Evolutionary conservation across 2,329 filamentous ascomycete species (phyloP), one percentile per base, ranked within the genome.

Genomic region (Aspergillus spinulosporus): DNA sequence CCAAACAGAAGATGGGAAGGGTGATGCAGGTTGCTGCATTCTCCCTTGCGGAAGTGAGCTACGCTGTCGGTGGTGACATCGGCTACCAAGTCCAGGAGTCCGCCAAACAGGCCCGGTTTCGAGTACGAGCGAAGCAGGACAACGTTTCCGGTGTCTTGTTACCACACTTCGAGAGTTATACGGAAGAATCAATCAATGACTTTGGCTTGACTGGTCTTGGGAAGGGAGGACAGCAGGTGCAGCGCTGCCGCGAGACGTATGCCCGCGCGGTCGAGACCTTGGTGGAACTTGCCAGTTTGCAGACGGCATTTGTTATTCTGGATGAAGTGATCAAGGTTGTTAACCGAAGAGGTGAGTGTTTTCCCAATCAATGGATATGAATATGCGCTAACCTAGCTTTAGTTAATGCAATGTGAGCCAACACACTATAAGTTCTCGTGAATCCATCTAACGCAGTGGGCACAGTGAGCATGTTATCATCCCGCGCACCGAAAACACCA

Each of bases 281-380:
- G 62, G 93, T 97, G 1, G 93, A 97, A 77, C 81, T 97, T 62
- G 93, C 93, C 14, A 96, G 92, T 79, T 80, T 97, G 67, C 93
- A 97, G 84, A 99, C 94, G 62, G 94, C 94, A 4, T 99, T 99
- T 73, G 91, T 99, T 47, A 97, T 97, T 63, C 76, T 99, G 59
- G 94, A 99, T 72, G 94, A 99, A 76, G 94, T 99, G 56, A 99
- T 99, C 79, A 99, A 99, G 80, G 92, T 97, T 28, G 94, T 99
- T 54, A 99, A 99, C 74, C 86, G 94, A 70, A 88, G 94, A 90
- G 88, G 88, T 89, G 75, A 72, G 80, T 71, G 47, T 3, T 34
- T 8, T 15, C 40, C 28, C 21, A n/a, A 43, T 40, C 1, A 12
- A 44, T 28, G 11, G 29, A 3, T 34, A 14, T 39, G 43, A 37